phyloP scores from a whole-genome alignment of 2,329 filamentous ascomycete genomes.

The Alternaria postmessia region DNA sequence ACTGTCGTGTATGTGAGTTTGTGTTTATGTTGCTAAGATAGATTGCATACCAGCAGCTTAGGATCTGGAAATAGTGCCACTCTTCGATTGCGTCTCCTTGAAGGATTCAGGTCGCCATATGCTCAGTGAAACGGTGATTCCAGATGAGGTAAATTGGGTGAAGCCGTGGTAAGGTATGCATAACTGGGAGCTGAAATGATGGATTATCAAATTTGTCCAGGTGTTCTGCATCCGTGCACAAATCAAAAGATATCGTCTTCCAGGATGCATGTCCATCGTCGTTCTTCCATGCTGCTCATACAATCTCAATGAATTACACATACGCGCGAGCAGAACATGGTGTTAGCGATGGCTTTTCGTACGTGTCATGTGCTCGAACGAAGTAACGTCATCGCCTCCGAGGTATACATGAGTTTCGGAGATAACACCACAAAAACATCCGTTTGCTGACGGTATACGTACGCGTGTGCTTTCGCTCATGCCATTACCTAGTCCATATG shows the following conservation, averaged over 20 bases:
- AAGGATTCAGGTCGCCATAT: neutral
- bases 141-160: neutral
- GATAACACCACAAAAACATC: neutral
- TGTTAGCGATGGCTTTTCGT: neutral
- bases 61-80: neutral
- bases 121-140: neutral
- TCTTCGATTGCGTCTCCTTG: neutral
- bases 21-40: neutral
- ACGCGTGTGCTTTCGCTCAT: neutral
- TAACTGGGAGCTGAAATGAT: too few species aligned
- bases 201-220: too few species aligned
- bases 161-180: neutral
- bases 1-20: neutral
- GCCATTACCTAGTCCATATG: neutral
- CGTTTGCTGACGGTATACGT: slow-evolving; percentile 3
- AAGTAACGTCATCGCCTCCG: neutral
- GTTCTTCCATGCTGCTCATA: neutral
- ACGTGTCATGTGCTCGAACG: neutral
- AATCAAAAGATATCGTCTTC: neutral
- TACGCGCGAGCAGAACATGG: neutral
- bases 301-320: neutral
- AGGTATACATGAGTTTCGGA: neutral
- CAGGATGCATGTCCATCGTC: neutral
- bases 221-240: neutral
- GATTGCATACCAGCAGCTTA: neutral